A percentile compares a stretch with the other conserved stretches of the same genome.
phyloP scores from a whole-genome alignment of 805 yeast species.

The Kluyveromyces siamensis region DNA sequence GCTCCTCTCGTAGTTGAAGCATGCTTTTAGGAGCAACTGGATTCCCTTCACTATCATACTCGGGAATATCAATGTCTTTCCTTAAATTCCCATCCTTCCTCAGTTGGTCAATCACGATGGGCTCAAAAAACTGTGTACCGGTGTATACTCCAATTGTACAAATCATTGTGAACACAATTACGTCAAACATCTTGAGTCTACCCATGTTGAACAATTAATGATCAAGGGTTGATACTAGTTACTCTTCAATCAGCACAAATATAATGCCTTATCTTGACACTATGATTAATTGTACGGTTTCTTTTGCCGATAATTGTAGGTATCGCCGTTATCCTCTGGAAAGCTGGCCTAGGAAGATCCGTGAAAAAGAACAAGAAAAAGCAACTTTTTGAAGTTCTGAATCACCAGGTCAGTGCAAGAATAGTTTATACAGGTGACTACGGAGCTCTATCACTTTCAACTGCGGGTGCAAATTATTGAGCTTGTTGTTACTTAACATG shows the following conservation, averaged over 20 bases:
- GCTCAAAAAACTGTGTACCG: slow-evolving; percentile 59
- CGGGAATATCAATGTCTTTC: slow-evolving; percentile 48
- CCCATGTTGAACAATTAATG: slow-evolving; percentile 13
- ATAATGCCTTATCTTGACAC: not conserved
- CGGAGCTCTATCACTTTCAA: no score
- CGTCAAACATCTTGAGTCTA: slow-evolving; percentile 23
- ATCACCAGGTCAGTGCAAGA: no score
- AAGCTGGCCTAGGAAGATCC: no score
- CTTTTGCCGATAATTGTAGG: no score
- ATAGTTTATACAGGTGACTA: no score
- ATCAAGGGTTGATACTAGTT: not conserved
- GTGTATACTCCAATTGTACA: slow-evolving; percentile 37
- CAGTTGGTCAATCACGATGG: slow-evolving; percentile 58
- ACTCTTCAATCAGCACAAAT: not conserved
- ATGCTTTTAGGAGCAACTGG: slow-evolving; percentile 20
- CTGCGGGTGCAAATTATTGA: no score
- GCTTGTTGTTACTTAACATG: no score
- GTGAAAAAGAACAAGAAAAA: no score
- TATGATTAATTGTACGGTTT: no score
- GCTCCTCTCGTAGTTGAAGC: slow-evolving; percentile 11
- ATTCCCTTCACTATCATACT: slow-evolving; percentile 39
- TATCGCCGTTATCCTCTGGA: no score
- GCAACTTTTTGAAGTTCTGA: no score
- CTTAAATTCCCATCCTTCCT: slow-evolving; percentile 58
- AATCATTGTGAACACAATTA: slow-evolving; percentile 18